Evolutionary conservation across 73 alveolate species (phyloP), one percentile per base, ranked within the genome.

Genomic region (Symbiodinium natans): DNA sequence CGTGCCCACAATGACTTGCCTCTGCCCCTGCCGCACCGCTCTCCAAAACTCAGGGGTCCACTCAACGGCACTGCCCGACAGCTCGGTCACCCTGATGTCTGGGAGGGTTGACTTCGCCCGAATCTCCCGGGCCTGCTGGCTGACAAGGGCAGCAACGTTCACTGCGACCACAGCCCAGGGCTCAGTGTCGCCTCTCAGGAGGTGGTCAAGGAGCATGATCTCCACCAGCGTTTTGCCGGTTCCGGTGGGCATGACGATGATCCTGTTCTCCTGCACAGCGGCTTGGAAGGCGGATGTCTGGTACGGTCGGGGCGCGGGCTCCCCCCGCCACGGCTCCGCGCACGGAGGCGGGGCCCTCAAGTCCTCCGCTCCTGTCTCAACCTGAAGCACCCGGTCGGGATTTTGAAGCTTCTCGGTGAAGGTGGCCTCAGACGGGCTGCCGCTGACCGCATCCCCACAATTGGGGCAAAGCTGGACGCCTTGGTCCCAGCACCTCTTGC

Each of bases 151-250:
- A 41, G 71, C 83, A 3, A 34, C 39, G 59, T 86, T 86, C 54
- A 86, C 94, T 23, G 54, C 39, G 42, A 86, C 40, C 11, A 11
- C 40, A 2, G 83, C 56, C n/a, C 6, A 56, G 40, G 54, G 41
- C 11, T 17, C 41, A 2, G 41, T n/a, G 23, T 31, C 82, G 7
- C 36, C 82, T 41, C 27, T 23, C n/a, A 86, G 84, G 15, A 86
- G 54, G 33, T 56, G 94, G 40, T 86, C 94, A 3, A 86, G 41
- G 10, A 38, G 27, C 94, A 86, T 86, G 63, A 31, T 86, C 40
- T 43, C 94, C n/a, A 86, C 73, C 41, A 86, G 31, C n/a, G 94
- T 86, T 41, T 86, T 86, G 63, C 94, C 94, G 6, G 94, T 86
- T 29, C 94, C 94, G 1, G 86, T 63, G 6, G 77, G 77, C 77